A percentile compares a stretch with the other conserved stretches of the same genome.
These are phyloP conservation scores for Pichia scutulata DNA, from an alignment of 805 yeast genomes.

Conservation along the genomic window DNA sequence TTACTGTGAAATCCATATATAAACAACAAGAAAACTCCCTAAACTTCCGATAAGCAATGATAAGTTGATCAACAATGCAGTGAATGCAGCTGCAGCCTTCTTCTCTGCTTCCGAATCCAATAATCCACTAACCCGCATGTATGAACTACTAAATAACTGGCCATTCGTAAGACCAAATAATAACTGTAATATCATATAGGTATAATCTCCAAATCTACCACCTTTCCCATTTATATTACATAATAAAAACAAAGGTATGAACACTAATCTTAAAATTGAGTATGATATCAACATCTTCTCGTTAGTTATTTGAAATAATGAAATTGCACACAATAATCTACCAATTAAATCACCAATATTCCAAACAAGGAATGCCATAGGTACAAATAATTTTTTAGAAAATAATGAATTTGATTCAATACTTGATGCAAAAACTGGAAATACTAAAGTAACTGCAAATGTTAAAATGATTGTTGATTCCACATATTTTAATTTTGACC, in stretches of 20 bases:
- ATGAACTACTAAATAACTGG: slow-evolving; percentile 69
- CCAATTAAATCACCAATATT: slow-evolving; percentile 83
- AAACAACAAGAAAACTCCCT: slow-evolving; percentile 57
- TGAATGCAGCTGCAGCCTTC: slow-evolving; percentile 92
- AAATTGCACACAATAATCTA: slow-evolving; percentile 54
- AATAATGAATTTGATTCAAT: slow-evolving; percentile 37
- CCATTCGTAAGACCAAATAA: slow-evolving; percentile 85
- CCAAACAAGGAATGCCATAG: slow-evolving; percentile 79
- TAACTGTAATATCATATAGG: slow-evolving; percentile 66
- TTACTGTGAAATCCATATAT: neutral
- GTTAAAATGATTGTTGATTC: slow-evolving; percentile 66
- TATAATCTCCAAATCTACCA: slow-evolving; percentile 42
- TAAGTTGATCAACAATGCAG: slow-evolving; percentile 67
- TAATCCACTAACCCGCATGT: slow-evolving; percentile 31
- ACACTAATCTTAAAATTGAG: slow-evolving; percentile 45
- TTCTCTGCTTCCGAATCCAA: slow-evolving; percentile 47
- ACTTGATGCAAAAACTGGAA: slow-evolving; percentile 84
- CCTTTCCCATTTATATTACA: slow-evolving; percentile 49
- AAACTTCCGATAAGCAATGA: slow-evolving; percentile 80
- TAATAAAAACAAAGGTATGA: slow-evolving; percentile 65
- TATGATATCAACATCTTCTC: slow-evolving; percentile 43
- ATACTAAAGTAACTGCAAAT: slow-evolving; percentile 65
- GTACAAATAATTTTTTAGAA: slow-evolving; percentile 46
- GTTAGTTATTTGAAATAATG: slow-evolving; percentile 33
- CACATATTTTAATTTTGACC: slow-evolving; percentile 54